Evolutionary conservation across 495 filamentous ascomycete genomes (phyloP).

Genomic region (Penicillium taxi): DNA sequence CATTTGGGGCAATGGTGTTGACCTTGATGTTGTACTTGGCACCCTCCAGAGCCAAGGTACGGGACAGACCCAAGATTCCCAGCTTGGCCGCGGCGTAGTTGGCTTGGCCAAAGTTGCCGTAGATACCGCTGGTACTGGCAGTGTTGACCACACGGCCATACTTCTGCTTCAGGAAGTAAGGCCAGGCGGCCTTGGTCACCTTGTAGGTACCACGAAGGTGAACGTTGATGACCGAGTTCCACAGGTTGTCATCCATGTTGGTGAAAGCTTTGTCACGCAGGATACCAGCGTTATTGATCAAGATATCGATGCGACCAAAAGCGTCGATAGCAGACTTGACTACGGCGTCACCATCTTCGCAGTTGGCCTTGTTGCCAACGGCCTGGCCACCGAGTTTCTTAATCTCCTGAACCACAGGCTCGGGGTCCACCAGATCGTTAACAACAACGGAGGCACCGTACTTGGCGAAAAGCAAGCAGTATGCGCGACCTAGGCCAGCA

Average conservation of each 20-base stretch:
- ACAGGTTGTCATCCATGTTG: constrained; percentile 93
- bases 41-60: constrained; percentile 86
- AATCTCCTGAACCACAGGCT: constrained; percentile 86
- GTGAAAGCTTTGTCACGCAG: constrained; percentile 95
- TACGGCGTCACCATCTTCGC: constrained; percentile 87
- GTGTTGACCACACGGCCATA: constrained; percentile 97
- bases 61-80: constrained; percentile 91
- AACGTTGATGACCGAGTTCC: constrained; percentile 87
- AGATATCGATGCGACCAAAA: constrained; percentile 86
- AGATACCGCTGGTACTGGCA: constrained; percentile 92
- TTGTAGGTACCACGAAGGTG: constrained; percentile 96
- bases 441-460: constrained; percentile 86
- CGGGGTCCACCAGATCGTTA: constrained; percentile 92
- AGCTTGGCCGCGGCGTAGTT: constrained; percentile 96
- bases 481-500: constrained; percentile 77
- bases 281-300: constrained; percentile 97
- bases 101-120: constrained; percentile 97
- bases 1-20: constrained; percentile 97
- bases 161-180: constrained; percentile 96
- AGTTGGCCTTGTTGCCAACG: constrained; percentile 85
- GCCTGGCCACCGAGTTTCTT: constrained; percentile 83
- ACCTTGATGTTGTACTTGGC: constrained; percentile 97
- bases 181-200: constrained; percentile 96
- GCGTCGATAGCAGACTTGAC: constrained; percentile 90
- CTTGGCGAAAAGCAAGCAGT: constrained; percentile 86